These are phyloP conservation scores for Piper longum DNA, from an alignment of 164 flowering plant genomes.

Conservation along the genomic window DNA sequence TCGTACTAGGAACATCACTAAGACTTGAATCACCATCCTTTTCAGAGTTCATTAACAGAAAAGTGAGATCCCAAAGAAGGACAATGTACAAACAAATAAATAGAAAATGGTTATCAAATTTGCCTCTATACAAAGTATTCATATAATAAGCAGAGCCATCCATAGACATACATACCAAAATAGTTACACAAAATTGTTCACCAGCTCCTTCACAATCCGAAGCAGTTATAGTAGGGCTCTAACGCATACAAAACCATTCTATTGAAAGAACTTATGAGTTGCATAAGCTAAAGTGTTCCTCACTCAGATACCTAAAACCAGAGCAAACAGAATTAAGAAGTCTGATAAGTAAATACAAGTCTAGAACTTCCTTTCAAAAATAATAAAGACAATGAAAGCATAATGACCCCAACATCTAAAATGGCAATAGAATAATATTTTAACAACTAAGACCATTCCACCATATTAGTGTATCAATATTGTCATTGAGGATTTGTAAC, in stretches of 20 bases:
- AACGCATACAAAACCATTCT: constrained; percentile 94
- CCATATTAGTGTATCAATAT: background rate
- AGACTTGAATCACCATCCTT: constrained; percentile 44
- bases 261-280: constrained; percentile 90
- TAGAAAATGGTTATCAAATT: background rate
- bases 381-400: background rate
- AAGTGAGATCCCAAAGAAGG: background rate
- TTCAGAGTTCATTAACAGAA: constrained; percentile 54
- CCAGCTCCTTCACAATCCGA: constrained; percentile 99
- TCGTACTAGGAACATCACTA: constrained; percentile 49
- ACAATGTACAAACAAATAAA: background rate
- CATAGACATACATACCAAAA: constrained; percentile 51
- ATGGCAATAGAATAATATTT: background rate
- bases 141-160: too few species aligned
- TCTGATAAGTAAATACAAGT: background rate
- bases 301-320: constrained; percentile 73
- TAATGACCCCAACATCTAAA: background rate
- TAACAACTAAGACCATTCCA: background rate
- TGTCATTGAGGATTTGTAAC: too few species aligned
- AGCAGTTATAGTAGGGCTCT: constrained; percentile 92
- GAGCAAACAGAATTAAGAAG: background rate
- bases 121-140: background rate
- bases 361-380: background rate
- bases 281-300: constrained; percentile 93
- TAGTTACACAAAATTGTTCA: constrained; percentile 93